Evolutionary conservation across 257 asterid species (phyloP), one percentile per base, ranked within the genome.

Genomic region (Handroanthus guayacan): DNA sequence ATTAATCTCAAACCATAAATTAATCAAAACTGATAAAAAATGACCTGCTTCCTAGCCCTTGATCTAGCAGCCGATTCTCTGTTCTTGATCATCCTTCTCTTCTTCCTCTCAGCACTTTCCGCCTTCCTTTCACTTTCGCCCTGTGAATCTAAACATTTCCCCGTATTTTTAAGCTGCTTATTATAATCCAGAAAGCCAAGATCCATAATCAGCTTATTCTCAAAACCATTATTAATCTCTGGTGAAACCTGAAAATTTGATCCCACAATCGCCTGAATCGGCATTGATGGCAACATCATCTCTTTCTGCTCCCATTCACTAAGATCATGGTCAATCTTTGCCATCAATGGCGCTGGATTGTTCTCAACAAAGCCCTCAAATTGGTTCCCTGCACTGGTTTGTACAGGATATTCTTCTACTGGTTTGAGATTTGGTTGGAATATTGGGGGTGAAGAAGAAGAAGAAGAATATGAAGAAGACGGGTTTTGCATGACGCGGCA

Each of bases 21-120:
- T 3, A 68, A 68, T 12, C 9, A 2, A 51, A 20, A 3, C 44
- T 4, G 9, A 48, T 34, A 3, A 4, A 9, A 62, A 16, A 9
- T 47, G 9, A 87, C 89, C 87, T 85, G 87, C 45, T 85, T 87
- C 64, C 79, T 78, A 9, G 84, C 88, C 68, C 88, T 82, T 41
- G 90, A 85, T 67, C 86, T 67, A 0, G 88, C 90, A 39, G 90
- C 89, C n/a, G 92, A 87, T 39, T 87, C 90, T 2, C 90, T 72
- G 51, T 85, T 87, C 80, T 83, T 85, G 78, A 83, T 81, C 88
- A 83, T 85, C 80, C 88, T 78, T 54, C 52, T 82, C 61, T 78
- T 88, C 75, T 82, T 83, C 56, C 80, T 85, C 20, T 83, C 84
- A 48, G 67, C 63, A 50, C 74, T 80, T 38, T 67, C 80, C 20